Conservation (phyloP, 148 eudicot genomes). For the Suaeda aralocaspica region DNA sequence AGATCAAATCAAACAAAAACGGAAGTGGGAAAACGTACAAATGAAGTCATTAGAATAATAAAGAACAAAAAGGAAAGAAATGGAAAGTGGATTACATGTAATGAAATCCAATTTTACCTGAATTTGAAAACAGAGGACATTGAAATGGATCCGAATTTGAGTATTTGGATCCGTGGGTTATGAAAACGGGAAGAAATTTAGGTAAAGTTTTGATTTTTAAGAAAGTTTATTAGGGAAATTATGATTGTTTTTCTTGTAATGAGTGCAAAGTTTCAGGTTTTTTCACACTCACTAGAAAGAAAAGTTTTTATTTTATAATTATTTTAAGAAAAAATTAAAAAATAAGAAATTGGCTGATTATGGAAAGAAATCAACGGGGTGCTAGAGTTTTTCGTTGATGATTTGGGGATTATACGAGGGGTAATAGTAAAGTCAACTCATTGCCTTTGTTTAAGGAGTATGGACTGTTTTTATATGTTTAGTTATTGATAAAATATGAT, state of each 20-base stretch:
- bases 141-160: conserved; percentile 5
- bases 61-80: too few relatives aligned
- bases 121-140: not conserved
- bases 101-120: conserved; percentile 21
- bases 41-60: conserved; percentile 20
- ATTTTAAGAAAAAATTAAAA: too few relatives aligned
- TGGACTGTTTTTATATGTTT: too few relatives aligned
- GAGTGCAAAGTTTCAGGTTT: not conserved
- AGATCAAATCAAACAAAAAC: conserved; percentile 29
- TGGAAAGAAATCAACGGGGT: not conserved
- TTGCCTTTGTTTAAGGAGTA: too few relatives aligned
- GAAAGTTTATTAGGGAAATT: not conserved
- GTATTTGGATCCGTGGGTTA: conserved; percentile 1
- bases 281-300: not conserved
- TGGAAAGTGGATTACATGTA: conserved; percentile 24
- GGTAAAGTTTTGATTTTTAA: not conserved
- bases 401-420: too few relatives aligned
- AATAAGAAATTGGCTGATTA: conserved; percentile 1
- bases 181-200: not conserved
- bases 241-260: not conserved
- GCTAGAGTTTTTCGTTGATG: not conserved
- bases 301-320: too few relatives aligned
- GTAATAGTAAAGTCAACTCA: too few relatives aligned
- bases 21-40: conserved; percentile 19
- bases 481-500: too few relatives aligned